Conservation (phyloP, 495 filamentous ascomycete species). For the Tetracladium marchalianum region DNA sequence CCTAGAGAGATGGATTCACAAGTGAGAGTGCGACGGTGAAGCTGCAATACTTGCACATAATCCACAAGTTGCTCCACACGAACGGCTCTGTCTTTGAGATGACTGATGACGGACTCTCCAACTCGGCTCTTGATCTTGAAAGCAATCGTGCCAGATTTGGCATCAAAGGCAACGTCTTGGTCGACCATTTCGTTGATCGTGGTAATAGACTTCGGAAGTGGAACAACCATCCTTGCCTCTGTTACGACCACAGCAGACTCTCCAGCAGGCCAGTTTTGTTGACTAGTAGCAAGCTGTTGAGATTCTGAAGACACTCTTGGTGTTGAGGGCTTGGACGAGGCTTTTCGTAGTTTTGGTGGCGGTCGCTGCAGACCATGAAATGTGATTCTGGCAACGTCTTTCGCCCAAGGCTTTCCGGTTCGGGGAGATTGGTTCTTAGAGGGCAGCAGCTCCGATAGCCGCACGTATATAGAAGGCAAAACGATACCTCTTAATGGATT, state of each 20-base stretch:
- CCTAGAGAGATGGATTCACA: slow-evolving; percentile 49
- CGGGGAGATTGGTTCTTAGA: slow-evolving; percentile 4
- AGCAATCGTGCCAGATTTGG: slow-evolving; percentile 44
- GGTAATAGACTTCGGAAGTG: slow-evolving; percentile 28
- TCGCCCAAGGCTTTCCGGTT: slow-evolving; percentile 34
- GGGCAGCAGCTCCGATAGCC: slow-evolving; percentile 31
- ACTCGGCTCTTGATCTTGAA: slow-evolving; percentile 47
- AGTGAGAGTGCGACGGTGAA: slow-evolving; percentile 35
- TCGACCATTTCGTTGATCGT: slow-evolving; percentile 43
- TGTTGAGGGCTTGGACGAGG: slow-evolving; percentile 14
- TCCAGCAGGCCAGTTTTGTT: slow-evolving; percentile 13
- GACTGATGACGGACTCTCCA: slow-evolving; percentile 42
- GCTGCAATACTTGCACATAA: slow-evolving; percentile 50
- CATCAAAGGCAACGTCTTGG: slow-evolving; percentile 48
- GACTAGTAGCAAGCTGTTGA: background rate
- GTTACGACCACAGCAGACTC: slow-evolving; percentile 22
- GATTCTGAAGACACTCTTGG: background rate
- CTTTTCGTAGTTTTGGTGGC: slow-evolving; percentile 16
- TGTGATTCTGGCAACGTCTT: slow-evolving; percentile 41
- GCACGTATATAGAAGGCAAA: slow-evolving; percentile 33
- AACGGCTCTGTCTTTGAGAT: slow-evolving; percentile 43
- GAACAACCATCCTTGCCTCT: slow-evolving; percentile 30
- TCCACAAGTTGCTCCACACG: slow-evolving; percentile 55
- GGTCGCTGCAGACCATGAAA: slow-evolving; percentile 35
- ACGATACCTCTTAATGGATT: slow-evolving; percentile 23